Evolutionary conservation across 2,329 filamentous ascomycete genomes (phyloP), one percentile per base, ranked within the genome.

Genomic region (Niveomyces coronatus): DNA sequence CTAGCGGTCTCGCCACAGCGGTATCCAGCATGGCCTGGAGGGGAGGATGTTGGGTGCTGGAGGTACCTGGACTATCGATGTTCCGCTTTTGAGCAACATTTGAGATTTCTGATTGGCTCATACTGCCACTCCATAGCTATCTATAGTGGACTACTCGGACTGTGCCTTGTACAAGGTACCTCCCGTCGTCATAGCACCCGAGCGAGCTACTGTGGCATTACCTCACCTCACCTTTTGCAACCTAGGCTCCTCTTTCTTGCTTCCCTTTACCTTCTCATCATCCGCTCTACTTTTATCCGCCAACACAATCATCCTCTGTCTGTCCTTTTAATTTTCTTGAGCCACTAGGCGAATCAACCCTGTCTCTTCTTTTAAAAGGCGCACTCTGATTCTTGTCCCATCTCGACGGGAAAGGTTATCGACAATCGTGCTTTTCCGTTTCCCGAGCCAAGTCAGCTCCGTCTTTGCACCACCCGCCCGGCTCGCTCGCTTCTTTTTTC

Each of bases 71-170:
- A 58, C 48, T 47, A 61, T 54, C 40, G 46, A 59, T 63, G 40
- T 55, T 62, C 60, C 60, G 60, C 39, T 44, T 53, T 56, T 48
- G 34, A 28, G 30, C 46, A 50, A 43, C 48, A 47, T 46, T 42
- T 47, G 5, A 35, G 49, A 48, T 46, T 47, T 57, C 49, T 55
- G 51, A 62, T 62, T 62, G 58, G 58, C 48, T 39, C 45, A 46
- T 44, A 40, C 32, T 34, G 27, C 27, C 38, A 35, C 44, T 47
- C 30, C 23, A 27, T 20, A 23, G 35, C 35, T 15, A 29, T 22
- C 14, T 26, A 11, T 22, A 24, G 30, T 28, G 19, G 38, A 31
- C 11, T 26, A 22, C 22, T 27, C 40, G 36, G 32, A 36, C 35
- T 32, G 40, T 39, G 39, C 35, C 31, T 35, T 30, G 39, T 39